Base-by-base conservation (phyloP, 352 stramenopile species). In the Pythium rishiriense region DNA sequence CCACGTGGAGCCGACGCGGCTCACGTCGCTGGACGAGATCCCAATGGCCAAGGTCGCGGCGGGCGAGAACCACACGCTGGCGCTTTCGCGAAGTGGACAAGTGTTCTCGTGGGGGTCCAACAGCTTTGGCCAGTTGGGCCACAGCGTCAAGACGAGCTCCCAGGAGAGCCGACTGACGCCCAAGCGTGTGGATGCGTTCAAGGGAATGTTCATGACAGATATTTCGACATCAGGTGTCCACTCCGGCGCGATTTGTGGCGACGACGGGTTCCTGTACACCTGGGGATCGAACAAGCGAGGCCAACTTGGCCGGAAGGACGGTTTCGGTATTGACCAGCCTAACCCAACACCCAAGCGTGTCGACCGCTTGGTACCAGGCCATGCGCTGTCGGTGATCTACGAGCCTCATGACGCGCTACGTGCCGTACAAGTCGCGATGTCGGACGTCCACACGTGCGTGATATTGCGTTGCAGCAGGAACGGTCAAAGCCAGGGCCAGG, bases 51-150 rank as follows among this genome's bases (percentile, higher is more conserved):
- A 84, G 49, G 82, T 92, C 6, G 79, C 80, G 28, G 85, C 85
- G 15, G 85, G 85, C 24, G 85, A 94, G 55, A 94, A 93, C 62
- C 85, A 94, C 68, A 88, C 83, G 21, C 62, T 94, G 35, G 86
- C 83, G 31, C 73, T 94, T 7, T 87, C 86, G 2, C 64, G 65
- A 10, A 79, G 64, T 3, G 86, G 86, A 1, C 80, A 92, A 58
- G 69, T 94, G 21, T 93, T 85, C 43, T 90, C 86, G 0, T 94
- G 86, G 84, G 86, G 86, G n/a, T 88, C 83, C 26, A 92, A 93
- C 41, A 90, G 82, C 52, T 92, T 90, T 52, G 83, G 84, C 7
- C 86, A 94, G 53, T 71, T 93, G 26, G 85, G 83, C 0, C 82
- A 91, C 29, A 78, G 68, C 12, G 62, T 76, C 14, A 92, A 94